Evolutionary conservation across 192 early-diverging fungal species (phyloP), one percentile per base, ranked within the genome.

Genomic region (Backusella psychrophila): DNA sequence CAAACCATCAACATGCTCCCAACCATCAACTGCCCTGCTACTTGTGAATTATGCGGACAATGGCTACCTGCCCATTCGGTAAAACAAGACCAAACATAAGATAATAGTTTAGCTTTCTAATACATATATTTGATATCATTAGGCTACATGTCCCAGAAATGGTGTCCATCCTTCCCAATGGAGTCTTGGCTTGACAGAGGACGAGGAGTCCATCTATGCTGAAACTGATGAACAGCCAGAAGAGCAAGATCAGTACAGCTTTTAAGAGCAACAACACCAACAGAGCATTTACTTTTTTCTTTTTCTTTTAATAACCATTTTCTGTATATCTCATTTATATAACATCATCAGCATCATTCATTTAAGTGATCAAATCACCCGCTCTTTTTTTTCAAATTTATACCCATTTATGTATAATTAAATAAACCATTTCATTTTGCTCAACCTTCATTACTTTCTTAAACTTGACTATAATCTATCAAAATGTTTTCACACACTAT

Each of bases 31-130:
- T 63, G 23, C 23, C 56, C 78, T 29, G 78, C 78, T 63, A 79
- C 78, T 31, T 79, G 78, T 65, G 78, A 79, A 70, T 72, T 79
- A 12, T 79, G 78, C 8, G 72, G 73, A 42, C 2, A 36, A 34
- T 79, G 78, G 78, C 6, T 79, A 6, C 78, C 78, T 33, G 8
- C 23, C 36, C 78, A 79, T 49, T n/a, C 68, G 66, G 78, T 79
- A 79, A 31, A 52, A 26, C 11, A 46, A 29, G 3, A 56, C n/a
- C 19, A 29, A 63, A 63, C 7, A 63, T 29, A 63, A 63, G 1
- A 14, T 2, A 26, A 26, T 21, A 1, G 15, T 29, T 29, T 11
- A 23, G 7, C 23, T 56, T 29, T 56, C 52, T 56, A 56, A 63
- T 63, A 63, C 33, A 33, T 63, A 8, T 46, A 31, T 29, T 46